Evolutionary conservation across 768 basidiomycete genomes (phyloP).

Genomic region (Amanita molliuscula): DNA sequence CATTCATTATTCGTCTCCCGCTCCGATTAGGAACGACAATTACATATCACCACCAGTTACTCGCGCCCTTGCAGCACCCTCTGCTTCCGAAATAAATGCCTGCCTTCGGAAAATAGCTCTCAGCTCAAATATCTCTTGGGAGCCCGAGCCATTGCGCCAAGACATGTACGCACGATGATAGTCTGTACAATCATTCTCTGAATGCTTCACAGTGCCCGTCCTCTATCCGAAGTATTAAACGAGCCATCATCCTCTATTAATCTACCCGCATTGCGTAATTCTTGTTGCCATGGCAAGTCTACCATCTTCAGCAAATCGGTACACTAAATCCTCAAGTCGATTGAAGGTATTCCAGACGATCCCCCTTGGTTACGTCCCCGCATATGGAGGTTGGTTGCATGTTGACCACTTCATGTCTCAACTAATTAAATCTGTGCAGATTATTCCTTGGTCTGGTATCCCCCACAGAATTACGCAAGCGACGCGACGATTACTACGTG

Average conservation of each 20-base stretch:
- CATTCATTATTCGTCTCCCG: slow-evolving; percentile 44
- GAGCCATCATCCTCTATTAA: slow-evolving; percentile 41
- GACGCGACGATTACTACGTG: slow-evolving; percentile 68
- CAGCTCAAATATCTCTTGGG: slow-evolving; percentile 47
- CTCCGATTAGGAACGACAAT: slow-evolving; percentile 36
- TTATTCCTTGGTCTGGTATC: slow-evolving; percentile 58
- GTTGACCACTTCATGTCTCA: neutral
- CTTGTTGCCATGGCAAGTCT: slow-evolving; percentile 52
- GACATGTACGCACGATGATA: slow-evolving; percentile 39
- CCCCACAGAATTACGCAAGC: slow-evolving; percentile 39
- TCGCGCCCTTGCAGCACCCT: slow-evolving; percentile 42
- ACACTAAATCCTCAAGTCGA: slow-evolving; percentile 7
- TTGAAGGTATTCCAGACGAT: slow-evolving; percentile 59
- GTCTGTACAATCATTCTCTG: slow-evolving; percentile 2
- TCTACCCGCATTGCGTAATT: slow-evolving; percentile 38
- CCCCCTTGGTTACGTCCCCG: slow-evolving; percentile 69
- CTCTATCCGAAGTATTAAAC: slow-evolving; percentile 50
- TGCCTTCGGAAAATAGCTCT: slow-evolving; percentile 46
- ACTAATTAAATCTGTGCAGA: slow-evolving; percentile 22
- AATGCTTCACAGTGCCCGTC: slow-evolving; percentile 30
- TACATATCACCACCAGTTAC: slow-evolving; percentile 48
- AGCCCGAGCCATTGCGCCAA: slow-evolving; percentile 47
- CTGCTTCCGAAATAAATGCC: slow-evolving; percentile 44
- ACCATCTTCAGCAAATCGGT: neutral
- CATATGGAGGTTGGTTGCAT: slow-evolving; percentile 57